Evolutionary conservation across 495 filamentous ascomycete genomes (phyloP).

Genomic region (Haplographium delicatum): DNA sequence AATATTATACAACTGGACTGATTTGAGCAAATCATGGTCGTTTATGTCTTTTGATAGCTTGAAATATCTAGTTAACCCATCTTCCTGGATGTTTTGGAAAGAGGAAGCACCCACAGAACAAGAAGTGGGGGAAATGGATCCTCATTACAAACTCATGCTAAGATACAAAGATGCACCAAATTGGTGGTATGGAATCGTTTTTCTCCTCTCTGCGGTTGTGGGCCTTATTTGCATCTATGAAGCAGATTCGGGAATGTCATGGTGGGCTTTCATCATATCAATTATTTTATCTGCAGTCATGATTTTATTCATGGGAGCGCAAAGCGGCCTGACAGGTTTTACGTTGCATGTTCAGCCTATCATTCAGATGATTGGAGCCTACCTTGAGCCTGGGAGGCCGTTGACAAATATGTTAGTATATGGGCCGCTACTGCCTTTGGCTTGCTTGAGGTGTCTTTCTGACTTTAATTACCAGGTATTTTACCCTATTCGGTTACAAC

Average conservation of each 20-base stretch:
- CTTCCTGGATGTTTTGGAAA: conserved; percentile 28
- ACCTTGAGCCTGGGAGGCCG: conserved; percentile 38
- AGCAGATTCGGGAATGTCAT: conserved; percentile 43
- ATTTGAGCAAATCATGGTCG: background rate
- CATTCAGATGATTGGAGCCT: conserved; percentile 33
- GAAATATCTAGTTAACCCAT: conserved; percentile 11
- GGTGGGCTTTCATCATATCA: conserved; percentile 49
- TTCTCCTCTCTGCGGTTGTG: conserved; percentile 42
- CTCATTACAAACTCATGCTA: conserved; percentile 34
- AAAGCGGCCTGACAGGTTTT: conserved; percentile 36
- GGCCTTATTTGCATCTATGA: conserved; percentile 43
- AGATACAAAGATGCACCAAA: conserved; percentile 46
- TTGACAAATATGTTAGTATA: conserved; percentile 51
- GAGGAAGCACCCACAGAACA: conserved; percentile 15
- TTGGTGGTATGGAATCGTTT: conserved; percentile 48
- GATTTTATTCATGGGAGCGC: conserved; percentile 31
- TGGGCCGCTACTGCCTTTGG: too few relatives aligned
- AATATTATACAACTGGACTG: conserved; percentile 3
- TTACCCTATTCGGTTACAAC: conserved; percentile 35
- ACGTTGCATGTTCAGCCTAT: conserved; percentile 30
- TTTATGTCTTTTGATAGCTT: conserved; percentile 16
- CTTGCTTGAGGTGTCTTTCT: too few relatives aligned
- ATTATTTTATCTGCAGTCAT: conserved; percentile 33
- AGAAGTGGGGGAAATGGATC: conserved; percentile 29
- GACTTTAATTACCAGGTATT: too few relatives aligned